Evolutionary conservation across 148 eudicot genomes (phyloP).

Genomic region (Amaranthus palmeri): DNA sequence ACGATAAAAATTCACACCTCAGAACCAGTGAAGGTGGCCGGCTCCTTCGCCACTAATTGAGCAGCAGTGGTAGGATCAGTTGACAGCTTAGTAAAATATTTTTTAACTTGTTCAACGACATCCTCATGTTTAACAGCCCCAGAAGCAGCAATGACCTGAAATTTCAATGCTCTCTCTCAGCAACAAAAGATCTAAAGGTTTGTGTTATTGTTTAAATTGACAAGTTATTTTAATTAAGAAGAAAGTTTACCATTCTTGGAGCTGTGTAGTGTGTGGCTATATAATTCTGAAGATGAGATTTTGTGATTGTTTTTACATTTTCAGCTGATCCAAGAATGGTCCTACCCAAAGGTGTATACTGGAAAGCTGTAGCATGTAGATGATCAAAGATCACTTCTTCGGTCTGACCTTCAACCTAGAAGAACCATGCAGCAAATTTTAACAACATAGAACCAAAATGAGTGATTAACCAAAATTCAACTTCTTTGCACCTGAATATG

Average conservation of each 20-base stretch:
- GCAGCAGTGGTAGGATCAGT: constrained; percentile 63
- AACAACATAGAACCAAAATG: too few species aligned
- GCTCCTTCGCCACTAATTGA: constrained; percentile 64
- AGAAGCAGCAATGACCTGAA: constrained; percentile 80
- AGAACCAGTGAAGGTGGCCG: constrained; percentile 85
- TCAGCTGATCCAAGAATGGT: constrained; percentile 93
- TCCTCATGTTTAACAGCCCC: constrained; percentile 93
- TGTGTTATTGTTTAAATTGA: background rate
- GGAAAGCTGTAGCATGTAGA: constrained; percentile 93
- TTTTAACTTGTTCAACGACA: constrained; percentile 62
- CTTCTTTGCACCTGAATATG: too few species aligned
- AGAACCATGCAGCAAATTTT: background rate
- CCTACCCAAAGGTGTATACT: constrained; percentile 80
- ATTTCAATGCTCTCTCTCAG: constrained; percentile 4
- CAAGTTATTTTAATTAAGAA: background rate
- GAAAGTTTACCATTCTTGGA: constrained; percentile 65
- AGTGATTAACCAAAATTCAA: too few species aligned
- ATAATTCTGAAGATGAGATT: constrained; percentile 59
- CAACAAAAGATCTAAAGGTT: background rate
- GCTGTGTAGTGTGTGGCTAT: constrained; percentile 85
- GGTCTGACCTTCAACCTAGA: constrained; percentile 78
- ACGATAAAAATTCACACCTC: constrained; percentile 48
- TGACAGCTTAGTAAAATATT: constrained; percentile 65
- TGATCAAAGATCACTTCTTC: constrained; percentile 95
- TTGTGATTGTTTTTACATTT: constrained; percentile 65